Conservation (phyloP, 73 alveolate genomes). For the Paramecium sexaurelia region DNA sequence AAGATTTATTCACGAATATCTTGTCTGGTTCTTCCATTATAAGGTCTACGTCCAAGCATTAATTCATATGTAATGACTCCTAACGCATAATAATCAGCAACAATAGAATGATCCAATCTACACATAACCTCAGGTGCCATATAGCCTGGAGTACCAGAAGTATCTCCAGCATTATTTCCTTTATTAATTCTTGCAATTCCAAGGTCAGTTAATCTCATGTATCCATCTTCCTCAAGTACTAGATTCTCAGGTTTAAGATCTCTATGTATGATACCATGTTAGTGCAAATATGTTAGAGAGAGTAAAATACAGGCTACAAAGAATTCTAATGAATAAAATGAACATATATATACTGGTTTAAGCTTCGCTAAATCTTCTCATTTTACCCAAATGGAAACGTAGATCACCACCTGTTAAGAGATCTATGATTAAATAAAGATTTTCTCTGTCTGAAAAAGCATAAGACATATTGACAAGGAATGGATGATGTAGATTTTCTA, state of each 20-base stretch:
- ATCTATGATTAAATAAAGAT: conserved; percentile 72
- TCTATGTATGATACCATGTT: conserved; percentile 91
- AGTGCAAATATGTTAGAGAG: conserved; percentile 93
- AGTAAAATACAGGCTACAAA: conserved; percentile 90
- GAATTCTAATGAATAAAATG: conserved; percentile 66
- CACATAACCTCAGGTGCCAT: conserved; percentile 97
- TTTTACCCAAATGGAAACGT: conserved; percentile 72
- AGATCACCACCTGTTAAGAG: conserved; percentile 77
- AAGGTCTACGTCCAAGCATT: conserved; percentile 91
- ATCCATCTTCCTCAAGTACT: conserved; percentile 93
- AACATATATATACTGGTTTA: conserved; percentile 64
- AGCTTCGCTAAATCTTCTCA: conserved; percentile 70
- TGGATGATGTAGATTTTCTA: conserved; percentile 84
- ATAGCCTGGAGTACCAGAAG: conserved; percentile 97
- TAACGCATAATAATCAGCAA: conserved; percentile 85
- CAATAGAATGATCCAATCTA: conserved; percentile 73
- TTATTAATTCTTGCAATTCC: conserved; percentile 93
- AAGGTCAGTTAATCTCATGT: conserved; percentile 91
- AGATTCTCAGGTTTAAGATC: conserved; percentile 98
- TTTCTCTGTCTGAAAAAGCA: conserved; percentile 74
- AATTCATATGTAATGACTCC: conserved; percentile 86
- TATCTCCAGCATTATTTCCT: conserved; percentile 88
- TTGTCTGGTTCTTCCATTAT: conserved; percentile 94
- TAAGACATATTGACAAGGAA: conserved; percentile 73
- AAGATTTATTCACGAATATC: conserved; percentile 96